These are phyloP conservation scores for Pythium dissotocum DNA, from an alignment of 352 stramenopile genomes.

Conservation along the genomic window DNA sequence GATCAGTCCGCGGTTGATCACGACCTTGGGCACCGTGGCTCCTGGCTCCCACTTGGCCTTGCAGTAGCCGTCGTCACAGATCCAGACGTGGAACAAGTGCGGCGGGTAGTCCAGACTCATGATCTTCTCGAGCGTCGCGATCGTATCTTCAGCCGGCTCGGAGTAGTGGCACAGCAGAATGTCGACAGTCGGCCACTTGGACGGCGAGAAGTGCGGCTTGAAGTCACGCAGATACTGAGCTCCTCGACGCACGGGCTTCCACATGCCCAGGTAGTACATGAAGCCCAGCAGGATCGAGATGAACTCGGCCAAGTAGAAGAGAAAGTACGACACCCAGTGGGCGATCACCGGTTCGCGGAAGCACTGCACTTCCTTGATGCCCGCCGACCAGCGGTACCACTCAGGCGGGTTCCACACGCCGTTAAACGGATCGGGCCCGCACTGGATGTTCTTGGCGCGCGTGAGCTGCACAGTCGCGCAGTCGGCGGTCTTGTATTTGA, in stretches of 20 bases:
- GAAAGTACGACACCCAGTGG: constrained; percentile 85
- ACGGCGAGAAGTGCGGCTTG: constrained; percentile 40
- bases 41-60: constrained; percentile 79
- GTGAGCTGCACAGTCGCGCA: constrained; percentile 11
- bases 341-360: constrained; percentile 75
- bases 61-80: constrained; percentile 87
- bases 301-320: constrained; percentile 62
- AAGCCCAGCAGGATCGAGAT: constrained; percentile 68
- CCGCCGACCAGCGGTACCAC: constrained; percentile 78
- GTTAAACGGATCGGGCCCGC: constrained; percentile 36
- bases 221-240: constrained; percentile 90
- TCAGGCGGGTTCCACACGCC: constrained; percentile 64
- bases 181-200: constrained; percentile 63
- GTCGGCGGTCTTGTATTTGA: constrained; percentile 18
- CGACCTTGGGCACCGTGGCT: constrained; percentile 62
- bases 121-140: constrained; percentile 85
- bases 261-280: constrained; percentile 90
- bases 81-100: constrained; percentile 83
- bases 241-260: constrained; percentile 84
- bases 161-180: constrained; percentile 82
- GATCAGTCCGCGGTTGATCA: constrained; percentile 77
- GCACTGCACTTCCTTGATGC: constrained; percentile 72
- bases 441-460: constrained; percentile 22
- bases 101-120: constrained; percentile 89
- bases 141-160: constrained; percentile 82